phyloP scores from a whole-genome alignment of 2,329 filamentous ascomycete genomes.

The Coniosporium tulheliwenetii region DNA sequence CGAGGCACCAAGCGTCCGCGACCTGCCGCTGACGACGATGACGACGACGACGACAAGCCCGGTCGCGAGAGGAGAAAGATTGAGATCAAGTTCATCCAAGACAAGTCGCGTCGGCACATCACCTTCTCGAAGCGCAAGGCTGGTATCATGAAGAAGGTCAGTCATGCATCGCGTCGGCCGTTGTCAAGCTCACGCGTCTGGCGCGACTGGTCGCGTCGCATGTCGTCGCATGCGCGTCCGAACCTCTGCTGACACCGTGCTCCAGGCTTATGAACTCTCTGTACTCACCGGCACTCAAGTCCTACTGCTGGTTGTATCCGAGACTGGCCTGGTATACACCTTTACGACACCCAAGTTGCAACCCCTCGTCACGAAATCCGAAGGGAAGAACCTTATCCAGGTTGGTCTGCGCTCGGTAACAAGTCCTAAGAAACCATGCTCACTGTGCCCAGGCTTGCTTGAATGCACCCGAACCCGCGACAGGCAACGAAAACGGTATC shows the following conservation, averaged over 20 bases:
- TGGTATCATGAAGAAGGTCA: slow-evolving; percentile 99
- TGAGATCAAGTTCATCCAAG: slow-evolving; percentile 99
- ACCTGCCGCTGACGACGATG: slow-evolving; percentile 77
- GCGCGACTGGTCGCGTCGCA: background rate
- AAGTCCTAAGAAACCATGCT: slow-evolving; percentile 10
- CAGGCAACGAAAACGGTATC: slow-evolving; percentile 51
- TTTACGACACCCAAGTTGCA: slow-evolving; percentile 98
- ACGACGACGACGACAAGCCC: slow-evolving; percentile 95
- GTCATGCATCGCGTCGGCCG: slow-evolving; percentile 15
- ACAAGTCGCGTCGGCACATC: slow-evolving; percentile 98
- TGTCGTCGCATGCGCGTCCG: slow-evolving; percentile 3
- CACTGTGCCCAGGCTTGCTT: slow-evolving; percentile 60
- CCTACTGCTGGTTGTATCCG: slow-evolving; percentile 85
- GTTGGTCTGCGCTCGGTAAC: slow-evolving; percentile 35
- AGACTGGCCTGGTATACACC: slow-evolving; percentile 94
- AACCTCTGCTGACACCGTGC: slow-evolving; percentile 2
- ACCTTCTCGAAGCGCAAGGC: slow-evolving; percentile 99
- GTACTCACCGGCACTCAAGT: slow-evolving; percentile 97
- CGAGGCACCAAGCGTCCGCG: slow-evolving; percentile 85
- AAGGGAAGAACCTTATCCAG: slow-evolving; percentile 99
- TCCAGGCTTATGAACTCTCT: slow-evolving; percentile 86
- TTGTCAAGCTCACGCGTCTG: no score
- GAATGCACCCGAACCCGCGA: slow-evolving; percentile 82
- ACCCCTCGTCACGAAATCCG: slow-evolving; percentile 92
- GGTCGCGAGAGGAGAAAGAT: slow-evolving; percentile 98